Evolutionary conservation across 2,329 filamentous ascomycete species (phyloP).

Genomic region (Aspergillus sp.): DNA sequence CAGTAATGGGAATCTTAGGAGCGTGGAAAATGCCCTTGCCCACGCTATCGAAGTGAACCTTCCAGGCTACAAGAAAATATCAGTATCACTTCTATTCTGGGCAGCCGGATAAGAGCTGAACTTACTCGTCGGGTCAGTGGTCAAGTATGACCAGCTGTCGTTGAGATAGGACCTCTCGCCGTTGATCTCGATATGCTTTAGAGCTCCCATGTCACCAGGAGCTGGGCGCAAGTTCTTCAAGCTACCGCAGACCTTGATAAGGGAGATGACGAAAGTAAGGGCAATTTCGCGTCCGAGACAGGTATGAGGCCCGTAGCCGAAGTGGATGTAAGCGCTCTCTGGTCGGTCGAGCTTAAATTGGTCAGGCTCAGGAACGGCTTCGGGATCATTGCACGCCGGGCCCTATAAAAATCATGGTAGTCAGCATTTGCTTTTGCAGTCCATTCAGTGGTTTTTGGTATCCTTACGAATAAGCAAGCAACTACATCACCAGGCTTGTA

Average conservation of each 20-base stretch:
- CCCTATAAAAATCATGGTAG: conserved; percentile 2
- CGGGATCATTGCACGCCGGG: conserved; percentile 30
- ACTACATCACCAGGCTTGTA: conserved; percentile 37
- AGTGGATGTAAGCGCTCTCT: conserved; percentile 35
- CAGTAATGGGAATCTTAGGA: not conserved
- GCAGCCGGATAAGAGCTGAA: not conserved
- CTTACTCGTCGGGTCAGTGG: conserved; percentile 41
- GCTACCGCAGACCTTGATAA: conserved; percentile 38
- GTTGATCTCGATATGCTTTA: conserved; percentile 36
- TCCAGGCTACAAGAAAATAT: conserved; percentile 9
- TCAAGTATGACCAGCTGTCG: conserved; percentile 43
- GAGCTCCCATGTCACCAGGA: conserved; percentile 39
- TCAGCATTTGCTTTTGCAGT: too few relatives aligned
- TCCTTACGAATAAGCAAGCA: conserved; percentile 18
- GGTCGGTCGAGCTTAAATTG: conserved; percentile 40
- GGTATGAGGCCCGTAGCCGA: conserved; percentile 42
- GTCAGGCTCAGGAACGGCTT: conserved; percentile 30
- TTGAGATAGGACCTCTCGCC: conserved; percentile 40
- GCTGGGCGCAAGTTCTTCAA: conserved; percentile 41
- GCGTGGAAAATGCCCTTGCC: conserved; percentile 1
- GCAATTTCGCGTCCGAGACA: conserved; percentile 39
- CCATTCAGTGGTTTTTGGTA: not conserved
- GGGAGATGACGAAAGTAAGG: conserved; percentile 33
- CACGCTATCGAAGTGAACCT: conserved; percentile 10
- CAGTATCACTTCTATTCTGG: not conserved